Conservation (phyloP, 768 basidiomycete genomes). For the Rhizopogon vinicolor region DNA sequence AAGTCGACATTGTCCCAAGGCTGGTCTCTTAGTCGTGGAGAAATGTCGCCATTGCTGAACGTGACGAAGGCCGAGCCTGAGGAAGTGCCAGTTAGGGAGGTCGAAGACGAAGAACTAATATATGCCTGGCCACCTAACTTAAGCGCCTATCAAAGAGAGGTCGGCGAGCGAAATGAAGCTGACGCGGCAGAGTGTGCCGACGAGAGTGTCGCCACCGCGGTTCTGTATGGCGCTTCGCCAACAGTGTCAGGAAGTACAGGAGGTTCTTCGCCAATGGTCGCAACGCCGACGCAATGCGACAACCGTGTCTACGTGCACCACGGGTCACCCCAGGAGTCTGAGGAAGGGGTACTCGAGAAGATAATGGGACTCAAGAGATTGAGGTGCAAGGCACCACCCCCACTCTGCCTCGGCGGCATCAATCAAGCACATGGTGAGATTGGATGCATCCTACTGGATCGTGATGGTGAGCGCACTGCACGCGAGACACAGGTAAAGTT, state of each 20-base stretch:
- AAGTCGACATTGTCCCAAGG: not conserved
- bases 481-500: not conserved
- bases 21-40: slow-evolving; percentile 22
- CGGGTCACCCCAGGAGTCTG: not conserved
- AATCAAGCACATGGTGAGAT: not conserved
- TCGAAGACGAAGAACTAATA: slow-evolving; percentile 5
- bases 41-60: slow-evolving; percentile 22
- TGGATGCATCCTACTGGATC: not conserved
- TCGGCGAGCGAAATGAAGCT: not conserved
- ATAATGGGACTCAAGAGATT: slow-evolving; percentile 4
- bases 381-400: slow-evolving; percentile 3
- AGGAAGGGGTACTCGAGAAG: not conserved
- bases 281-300: not conserved
- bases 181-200: not conserved
- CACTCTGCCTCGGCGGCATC: not conserved
- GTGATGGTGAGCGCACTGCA: not conserved
- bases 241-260: slow-evolving; percentile 5
- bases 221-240: slow-evolving; percentile 10
- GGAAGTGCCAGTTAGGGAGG: not conserved
- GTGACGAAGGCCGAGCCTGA: slow-evolving; percentile 21
- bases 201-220: slow-evolving; percentile 4
- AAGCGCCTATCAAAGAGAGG: not conserved
- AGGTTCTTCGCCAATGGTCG: slow-evolving; percentile 3
- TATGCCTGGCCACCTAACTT: slow-evolving; percentile 20
- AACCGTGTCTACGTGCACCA: not conserved